Evolutionary conservation across 140 eudicot species (phyloP), one percentile per base, ranked within the genome.

Genomic region (Oenanthe javanica): DNA sequence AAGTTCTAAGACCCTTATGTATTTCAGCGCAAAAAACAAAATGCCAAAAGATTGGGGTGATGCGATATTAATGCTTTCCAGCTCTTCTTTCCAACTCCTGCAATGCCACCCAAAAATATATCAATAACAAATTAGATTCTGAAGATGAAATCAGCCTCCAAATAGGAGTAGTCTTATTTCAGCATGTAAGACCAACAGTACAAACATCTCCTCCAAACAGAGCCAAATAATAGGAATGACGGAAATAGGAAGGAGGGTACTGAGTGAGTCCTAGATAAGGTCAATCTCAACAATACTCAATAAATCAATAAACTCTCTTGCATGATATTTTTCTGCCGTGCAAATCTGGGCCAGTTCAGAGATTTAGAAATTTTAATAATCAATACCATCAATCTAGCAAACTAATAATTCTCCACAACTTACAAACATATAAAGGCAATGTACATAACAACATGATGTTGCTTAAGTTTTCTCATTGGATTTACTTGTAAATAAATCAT

Each of bases 81-180:
- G 83, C 77, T 93, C 96, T 85, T 88, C 91, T 79, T 94, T 90
- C 96, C 93, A 94, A 80, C 81, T 85, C 90, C 98, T 94, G 93
- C 84, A 84, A 42, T 47, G 75, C 19, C 73, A 27, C 43, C 45
- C 42, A 66, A 76, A 46, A 76, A 61, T 42, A 9, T 47, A 75
- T 48, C 15, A 38, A 70, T 11, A 40, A 80, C 57, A 52, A 73
- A 40, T 77, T 66, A 73, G 77, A 16, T 12, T 18, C 52, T 12
- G 25, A 48, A 48, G 31, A 73, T 73, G 42, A 11, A 45, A 73
- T 55, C 77, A 73, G 12, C 27, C 77, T 72, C 8, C 18, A 42
- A 42, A 72, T 42, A n/a, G n/a, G n/a, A n/a, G n/a, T n/a, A n/a
- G n/a, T n/a, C n/a, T n/a, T n/a, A n/a, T n/a, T n/a, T n/a, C n/a